Conservation (phyloP, 179 eudicot genomes). For the Spinacia oleracea region DNA sequence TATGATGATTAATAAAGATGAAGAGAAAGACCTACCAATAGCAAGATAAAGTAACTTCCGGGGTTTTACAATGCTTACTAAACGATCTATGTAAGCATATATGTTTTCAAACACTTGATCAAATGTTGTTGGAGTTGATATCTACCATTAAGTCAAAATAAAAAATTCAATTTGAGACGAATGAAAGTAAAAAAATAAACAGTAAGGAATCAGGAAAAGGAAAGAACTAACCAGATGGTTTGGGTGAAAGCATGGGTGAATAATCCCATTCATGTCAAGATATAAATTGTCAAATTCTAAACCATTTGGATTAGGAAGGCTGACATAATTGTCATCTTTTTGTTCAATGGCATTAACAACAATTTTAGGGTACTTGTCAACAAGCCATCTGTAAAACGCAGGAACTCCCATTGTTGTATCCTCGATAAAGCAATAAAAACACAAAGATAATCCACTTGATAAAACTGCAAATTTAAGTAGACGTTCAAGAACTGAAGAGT, state of each 20-base stretch:
- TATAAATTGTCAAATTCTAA: constrained; percentile 59
- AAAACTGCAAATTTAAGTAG: background rate
- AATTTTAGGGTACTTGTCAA: constrained; percentile 39
- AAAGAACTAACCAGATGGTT: constrained; percentile 38
- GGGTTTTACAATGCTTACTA: constrained; percentile 54
- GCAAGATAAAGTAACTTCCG: constrained; percentile 61
- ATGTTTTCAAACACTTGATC: constrained; percentile 48
- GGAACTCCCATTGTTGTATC: constrained; percentile 80
- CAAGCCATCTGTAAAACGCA: constrained; percentile 58
- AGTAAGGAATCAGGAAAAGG: background rate
- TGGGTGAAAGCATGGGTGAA: constrained; percentile 74
- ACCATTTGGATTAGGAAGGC: constrained; percentile 47
- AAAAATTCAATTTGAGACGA: no score
- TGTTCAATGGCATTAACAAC: constrained; percentile 35
- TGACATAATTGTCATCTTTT: background rate
- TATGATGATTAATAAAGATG: no score
- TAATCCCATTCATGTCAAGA: constrained; percentile 69
- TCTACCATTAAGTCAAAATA: constrained; percentile 3
- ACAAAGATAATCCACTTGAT: no score
- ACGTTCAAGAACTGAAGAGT: no score
- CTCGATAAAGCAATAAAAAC: no score
- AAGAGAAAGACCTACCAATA: constrained; percentile 40
- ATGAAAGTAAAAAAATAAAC: background rate
- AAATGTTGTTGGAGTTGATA: constrained; percentile 37
- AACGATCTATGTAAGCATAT: constrained; percentile 52